phyloP scores from a whole-genome alignment of 129 eudicot genomes.

The Cynara cardunculus region DNA sequence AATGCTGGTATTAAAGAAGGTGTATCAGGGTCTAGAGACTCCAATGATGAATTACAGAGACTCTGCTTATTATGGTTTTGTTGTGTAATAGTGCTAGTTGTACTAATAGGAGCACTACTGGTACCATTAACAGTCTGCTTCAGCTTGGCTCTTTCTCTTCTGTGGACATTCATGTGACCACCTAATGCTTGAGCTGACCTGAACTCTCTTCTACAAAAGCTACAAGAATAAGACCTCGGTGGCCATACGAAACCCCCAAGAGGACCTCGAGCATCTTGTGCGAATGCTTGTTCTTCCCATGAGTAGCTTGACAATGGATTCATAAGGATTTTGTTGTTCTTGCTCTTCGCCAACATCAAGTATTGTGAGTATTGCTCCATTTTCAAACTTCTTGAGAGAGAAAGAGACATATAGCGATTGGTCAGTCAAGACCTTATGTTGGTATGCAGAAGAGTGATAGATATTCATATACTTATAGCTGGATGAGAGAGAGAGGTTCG shows the following conservation, averaged over 20 bases:
- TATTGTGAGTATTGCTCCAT: constrained; percentile 58
- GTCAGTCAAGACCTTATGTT: background rate
- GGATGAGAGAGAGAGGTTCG: background rate
- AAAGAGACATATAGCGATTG: constrained; percentile 2
- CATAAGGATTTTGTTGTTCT: constrained; percentile 16
- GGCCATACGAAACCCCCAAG: constrained; percentile 63
- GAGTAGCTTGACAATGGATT: constrained; percentile 28
- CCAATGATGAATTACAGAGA: too few relatives aligned
- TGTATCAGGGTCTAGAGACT: too few relatives aligned
- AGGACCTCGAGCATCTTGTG: constrained; percentile 46
- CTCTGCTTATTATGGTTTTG: constrained; percentile 12
- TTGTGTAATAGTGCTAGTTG: background rate
- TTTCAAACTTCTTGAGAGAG: constrained; percentile 9
- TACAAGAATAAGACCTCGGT: constrained; percentile 70
- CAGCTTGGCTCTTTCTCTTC: constrained; percentile 76
- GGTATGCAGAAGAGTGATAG: background rate
- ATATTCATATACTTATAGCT: constrained; percentile 1
- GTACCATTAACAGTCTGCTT: constrained; percentile 31
- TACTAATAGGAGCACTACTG: background rate
- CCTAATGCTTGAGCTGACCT: constrained; percentile 86
- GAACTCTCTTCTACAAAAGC: constrained; percentile 62
- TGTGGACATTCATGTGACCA: constrained; percentile 79
- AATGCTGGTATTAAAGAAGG: constrained; percentile 18
- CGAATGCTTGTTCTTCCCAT: constrained; percentile 54
- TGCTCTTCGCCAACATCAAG: constrained; percentile 47